Base-by-base conservation (phyloP, 1,284 basidiomycete genomes). In the Inonotus hispidus region DNA sequence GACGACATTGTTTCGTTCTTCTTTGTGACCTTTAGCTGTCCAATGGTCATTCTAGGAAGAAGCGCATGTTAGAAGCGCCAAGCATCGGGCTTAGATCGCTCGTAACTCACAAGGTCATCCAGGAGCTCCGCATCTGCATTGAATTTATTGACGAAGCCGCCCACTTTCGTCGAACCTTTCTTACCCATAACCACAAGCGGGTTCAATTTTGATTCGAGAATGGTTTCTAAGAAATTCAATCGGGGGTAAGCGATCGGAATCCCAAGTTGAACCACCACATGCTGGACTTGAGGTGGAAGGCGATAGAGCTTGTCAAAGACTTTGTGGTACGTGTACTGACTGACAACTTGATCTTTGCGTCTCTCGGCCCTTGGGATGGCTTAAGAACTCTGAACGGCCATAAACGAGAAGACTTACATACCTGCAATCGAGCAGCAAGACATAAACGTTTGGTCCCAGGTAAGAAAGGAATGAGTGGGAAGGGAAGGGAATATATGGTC, bases 1-100 rank as follows among this genome's bases (percentile, higher is more conserved):
- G 38, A 99, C 83, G 16, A 98, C 80, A 85, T 85, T 88, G 72
- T 98, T 98, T 56, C 96, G 86, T 73, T 98, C 96, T 74, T 82
- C 80, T 86, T 92, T 95, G 72, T 95, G 93, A 2, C 74, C 71
- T 63, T 86, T 87, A 25, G 91, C 83, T 10, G 92, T 93, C 92
- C 92, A 95, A 68, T 94, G 92, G 70, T 95, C 93, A 68, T 93
- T 93, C 87, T 90, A 60, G n/a, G 53, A 45, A n/a, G 27, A 13
- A 32, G 32, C 32, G 45, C 41, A 27, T 45, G 53, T 11, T 25
- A 47, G 25, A n/a, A 35, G 50, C 13, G 11, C 29, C 14, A 35
- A 27, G 27, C 4, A 13, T 11, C 21, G 32, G 25, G 19, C 23
- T 23, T 23, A 25, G 47, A 45, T 27, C 32, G 25, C 29, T 32